These are phyloP conservation scores for Pleurotus ostreatus DNA, from an alignment of 768 basidiomycete species.

Conservation along the genomic window DNA sequence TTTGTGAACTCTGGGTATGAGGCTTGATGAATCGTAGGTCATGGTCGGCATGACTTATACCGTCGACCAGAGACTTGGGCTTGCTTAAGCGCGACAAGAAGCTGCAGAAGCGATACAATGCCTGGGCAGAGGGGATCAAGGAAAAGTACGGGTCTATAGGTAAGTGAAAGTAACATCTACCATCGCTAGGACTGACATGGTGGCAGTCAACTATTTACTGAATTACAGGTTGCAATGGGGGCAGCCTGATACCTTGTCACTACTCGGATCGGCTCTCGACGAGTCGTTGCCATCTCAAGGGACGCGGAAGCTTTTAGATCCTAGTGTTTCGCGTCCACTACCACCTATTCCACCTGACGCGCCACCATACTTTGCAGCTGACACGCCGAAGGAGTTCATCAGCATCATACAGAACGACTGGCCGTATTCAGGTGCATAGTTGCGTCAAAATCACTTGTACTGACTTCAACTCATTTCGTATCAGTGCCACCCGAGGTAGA, in stretches of 20 bases:
- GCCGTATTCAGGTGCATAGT: constrained; percentile 73
- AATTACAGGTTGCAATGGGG: constrained; percentile 76
- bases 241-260: constrained; percentile 56
- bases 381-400: constrained; percentile 53
- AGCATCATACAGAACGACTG: constrained; percentile 82
- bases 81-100: constrained; percentile 69
- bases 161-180: constrained; percentile 26
- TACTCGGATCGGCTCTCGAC: constrained; percentile 54
- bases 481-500: constrained; percentile 69
- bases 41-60: background rate
- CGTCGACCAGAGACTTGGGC: constrained; percentile 63
- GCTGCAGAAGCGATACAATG: constrained; percentile 64
- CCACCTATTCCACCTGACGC: constrained; percentile 29
- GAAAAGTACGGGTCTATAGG: constrained; percentile 63
- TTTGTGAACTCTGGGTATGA: constrained; percentile 76
- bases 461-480: constrained; percentile 10
- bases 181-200: background rate
- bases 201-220: constrained; percentile 65
- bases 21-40: constrained; percentile 6
- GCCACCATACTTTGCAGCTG: constrained; percentile 62
- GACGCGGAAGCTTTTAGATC: background rate
- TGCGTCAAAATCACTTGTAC: background rate
- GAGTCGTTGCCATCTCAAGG: constrained; percentile 6
- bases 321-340: constrained; percentile 12
- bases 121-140: constrained; percentile 53